Evolutionary conservation across 768 basidiomycete species (phyloP), one percentile per base, ranked within the genome.

Genomic region (Erythrobasidium yunnanense): DNA sequence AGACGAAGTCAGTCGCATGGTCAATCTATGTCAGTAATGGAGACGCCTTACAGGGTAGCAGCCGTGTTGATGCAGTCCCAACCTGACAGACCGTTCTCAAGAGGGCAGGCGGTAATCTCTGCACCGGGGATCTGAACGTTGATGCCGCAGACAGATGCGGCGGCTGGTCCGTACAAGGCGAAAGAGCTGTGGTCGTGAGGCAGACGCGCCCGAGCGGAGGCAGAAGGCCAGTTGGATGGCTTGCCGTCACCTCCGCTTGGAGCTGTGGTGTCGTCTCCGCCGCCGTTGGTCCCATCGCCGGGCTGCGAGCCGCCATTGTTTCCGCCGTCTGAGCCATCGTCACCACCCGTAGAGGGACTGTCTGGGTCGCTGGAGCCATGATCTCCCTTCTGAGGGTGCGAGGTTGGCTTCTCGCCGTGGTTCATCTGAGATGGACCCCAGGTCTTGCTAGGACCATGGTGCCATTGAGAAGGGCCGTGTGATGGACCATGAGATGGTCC

Each of bases 61-160:
- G 60, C 60, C 13, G 42, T 29, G 60, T 63, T 63, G 23, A 63
- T 15, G 60, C 60, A 63, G 47, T 63, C 60, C 60, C 60, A 63
- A 6, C 60, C 60, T 17, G 46, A 25, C 25, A 11, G 11, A 25
- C 60, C 46, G 32, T 49, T 50, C 47, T 63, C 60, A 5, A 63
- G 60, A 6, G 60, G 60, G 47, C 60, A 63, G 32, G 60, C 60
- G 17, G 60, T 63, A 34, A 63, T 63, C 22, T 63, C 60, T 2
- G 60, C 60, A 32, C 60, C 60, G 25, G 60, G 23, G 32, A 63
- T 63, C 60, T 63, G 60, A 23, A 29, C 20, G 6, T 49, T 25
- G 18, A 63, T n/a, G 47, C 49, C 60, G 47, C 60, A 63, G 60
- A 63, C 60, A 27, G 49, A 25, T 46, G 60, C 60, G 49, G 60